phyloP scores from a whole-genome alignment of 2,329 filamentous ascomycete species.

The Apiospora rasikravindrae region DNA sequence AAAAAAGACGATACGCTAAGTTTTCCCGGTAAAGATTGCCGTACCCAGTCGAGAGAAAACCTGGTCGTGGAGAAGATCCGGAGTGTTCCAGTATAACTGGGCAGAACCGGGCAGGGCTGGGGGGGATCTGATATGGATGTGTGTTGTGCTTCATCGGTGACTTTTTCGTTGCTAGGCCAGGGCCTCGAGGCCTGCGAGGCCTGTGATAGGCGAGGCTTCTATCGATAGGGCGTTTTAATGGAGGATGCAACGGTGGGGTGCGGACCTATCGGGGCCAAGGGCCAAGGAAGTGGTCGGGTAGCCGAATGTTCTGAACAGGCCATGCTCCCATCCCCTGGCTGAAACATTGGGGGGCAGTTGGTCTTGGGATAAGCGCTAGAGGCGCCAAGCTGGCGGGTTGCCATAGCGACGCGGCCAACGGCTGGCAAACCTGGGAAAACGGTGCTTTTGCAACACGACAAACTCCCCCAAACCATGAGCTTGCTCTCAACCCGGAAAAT shows the following conservation, averaged over 20 bases:
- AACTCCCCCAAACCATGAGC: not conserved
- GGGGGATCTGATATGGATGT: slow-evolving; percentile 14
- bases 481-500: not conserved
- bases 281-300: slow-evolving; percentile 2
- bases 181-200: not conserved
- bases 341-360: not conserved
- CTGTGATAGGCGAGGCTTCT: slow-evolving; percentile 1
- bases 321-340: not conserved
- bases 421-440: slow-evolving; percentile 1
- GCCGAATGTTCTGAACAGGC: not conserved
- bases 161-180: not conserved
- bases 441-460: not conserved
- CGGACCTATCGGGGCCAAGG: not conserved
- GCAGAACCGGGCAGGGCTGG: not conserved
- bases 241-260: slow-evolving; percentile 14
- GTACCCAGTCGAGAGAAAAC: slow-evolving; percentile 2
- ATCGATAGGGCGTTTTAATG: not conserved
- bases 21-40: not conserved
- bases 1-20: not conserved
- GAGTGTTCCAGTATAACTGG: slow-evolving; percentile 12
- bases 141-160: not conserved
- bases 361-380: not conserved
- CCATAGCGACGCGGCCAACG: not conserved
- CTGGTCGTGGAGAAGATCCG: slow-evolving; percentile 16
- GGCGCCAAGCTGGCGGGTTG: not conserved